phyloP scores from a whole-genome alignment of 352 stramenopile species.

The Pythium chondricola region DNA sequence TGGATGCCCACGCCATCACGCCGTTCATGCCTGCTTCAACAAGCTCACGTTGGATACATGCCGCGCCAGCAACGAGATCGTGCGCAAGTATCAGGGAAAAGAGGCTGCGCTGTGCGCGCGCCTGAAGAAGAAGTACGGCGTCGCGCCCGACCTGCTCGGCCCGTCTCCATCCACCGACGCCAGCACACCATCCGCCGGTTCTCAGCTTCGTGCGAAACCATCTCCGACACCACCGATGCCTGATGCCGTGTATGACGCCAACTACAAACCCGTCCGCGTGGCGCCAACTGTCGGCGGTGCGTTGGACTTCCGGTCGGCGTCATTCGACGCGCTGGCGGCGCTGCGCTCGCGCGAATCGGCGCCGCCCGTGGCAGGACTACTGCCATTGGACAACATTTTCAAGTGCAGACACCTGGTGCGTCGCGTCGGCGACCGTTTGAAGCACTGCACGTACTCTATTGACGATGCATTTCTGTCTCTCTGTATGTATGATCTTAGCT shows the following conservation, averaged over 20 bases:
- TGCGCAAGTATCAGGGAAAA: conserved; percentile 55
- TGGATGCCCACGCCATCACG: too few species aligned
- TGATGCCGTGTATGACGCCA: conserved; percentile 24
- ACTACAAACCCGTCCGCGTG: conserved; percentile 27
- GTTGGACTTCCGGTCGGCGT: conserved; percentile 42
- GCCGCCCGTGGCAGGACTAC: conserved; percentile 21
- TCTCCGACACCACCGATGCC: not conserved
- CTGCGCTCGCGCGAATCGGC: conserved; percentile 13
- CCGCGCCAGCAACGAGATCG: conserved; percentile 65
- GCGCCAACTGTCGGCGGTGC: conserved; percentile 7
- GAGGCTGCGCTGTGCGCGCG: conserved; percentile 61
- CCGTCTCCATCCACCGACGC: not conserved
- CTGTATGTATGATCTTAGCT: conserved; percentile 32
- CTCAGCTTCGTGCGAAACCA: too few species aligned
- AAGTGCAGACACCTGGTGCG: conserved; percentile 74
- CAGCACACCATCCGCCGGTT: too few species aligned
- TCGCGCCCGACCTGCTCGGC: conserved; percentile 29
- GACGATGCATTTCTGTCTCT: not conserved
- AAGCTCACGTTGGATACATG: too few species aligned
- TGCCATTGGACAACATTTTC: conserved; percentile 84
- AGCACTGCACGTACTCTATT: too few species aligned
- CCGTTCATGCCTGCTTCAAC: too few species aligned
- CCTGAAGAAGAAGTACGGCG: conserved; percentile 75
- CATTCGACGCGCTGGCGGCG: conserved; percentile 53
- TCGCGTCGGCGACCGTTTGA: too few species aligned